Base-by-base conservation (phyloP, 2,329 filamentous ascomycete species). In the Berkeleyomyces rouxiae region DNA sequence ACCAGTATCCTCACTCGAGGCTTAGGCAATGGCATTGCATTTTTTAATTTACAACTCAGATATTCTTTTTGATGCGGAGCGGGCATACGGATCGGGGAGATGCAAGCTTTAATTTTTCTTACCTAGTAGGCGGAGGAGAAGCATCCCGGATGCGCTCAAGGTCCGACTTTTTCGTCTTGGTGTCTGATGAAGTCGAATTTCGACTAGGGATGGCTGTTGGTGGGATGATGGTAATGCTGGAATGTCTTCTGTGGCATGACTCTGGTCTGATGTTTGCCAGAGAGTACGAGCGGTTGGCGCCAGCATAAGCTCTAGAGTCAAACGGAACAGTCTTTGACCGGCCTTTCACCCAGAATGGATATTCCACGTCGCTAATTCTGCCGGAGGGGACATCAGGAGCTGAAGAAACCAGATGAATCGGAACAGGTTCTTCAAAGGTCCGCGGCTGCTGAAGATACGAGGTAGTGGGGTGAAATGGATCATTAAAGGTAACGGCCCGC, bases 221-320 rank as follows among this genome's bases (percentile, higher is more conserved):
- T 31, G 60, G 40, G 23, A 61, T 37, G 39, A 61, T 61, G 16
- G 60, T 61, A 7, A 61, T 61, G 49, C 60, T 61, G 7, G 60
- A 61, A 10, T 39, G n/a, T 57, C 60, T 55, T 33, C 60, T 53
- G 10, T 57, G 60, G 37, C 47, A 61, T 40, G 60, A 61, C 37
- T 61, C 60, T 23, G 60, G 60, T 57, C 60, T 55, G 40, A 61
- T 61, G 51, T 55, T 61, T 11, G 60, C 60, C 13, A 61, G 60
- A 23, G 60, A 61, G 16, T 61, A 61, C 5, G 60, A 61, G 31
- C 60, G 49, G 36, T 40, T 31, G 39, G 60, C 60, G n/a, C 60
- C 60, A 11, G 47, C 60, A 43, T 61, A 61, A 7, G 60, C 60
- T 39, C 57, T 61, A 37, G 60, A 36, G 37, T 61, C 49, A 46